Base-by-base conservation (phyloP, 176 grass and related monocot genomes). In the Musa schizocarpa region DNA sequence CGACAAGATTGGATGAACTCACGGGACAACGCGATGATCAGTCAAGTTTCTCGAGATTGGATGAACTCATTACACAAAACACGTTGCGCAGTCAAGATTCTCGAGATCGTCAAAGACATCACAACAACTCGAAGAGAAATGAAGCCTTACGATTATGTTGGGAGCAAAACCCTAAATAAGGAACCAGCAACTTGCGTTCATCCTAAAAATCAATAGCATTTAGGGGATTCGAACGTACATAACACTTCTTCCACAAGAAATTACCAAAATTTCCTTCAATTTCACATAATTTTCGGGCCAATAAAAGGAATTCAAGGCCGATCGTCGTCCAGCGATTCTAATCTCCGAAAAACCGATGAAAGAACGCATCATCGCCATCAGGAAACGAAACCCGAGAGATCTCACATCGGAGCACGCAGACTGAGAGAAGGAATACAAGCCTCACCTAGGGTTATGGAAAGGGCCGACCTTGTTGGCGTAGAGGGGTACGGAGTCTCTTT, bases 401-500 rank as follows among this genome's bases (percentile, higher is more conserved):
- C 77, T 13, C 77, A 50, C 16, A 79, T 50, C 66, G 24, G 20
- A 59, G 19, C 27, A n/a, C 6, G 13, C 34, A 20, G 43, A 64
- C 3, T 12, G 17, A 68, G 71, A n/a, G 5, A 79, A 83, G 78
- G 83, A 59, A 27, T 12, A 69, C 27, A 23, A 71, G 68, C 77
- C 80, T 79, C 79, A 97, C 94, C 90, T 97, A 77, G 94, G 94
- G 75, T 97, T 97, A 74, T 97, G 94, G 72, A 97, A 97, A 43
- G 94, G 94, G 0, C 93, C 90, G 81, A 96, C 90, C 82, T 96
- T 96, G 79, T 96, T 96, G 58, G 90, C 87, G 78, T 96, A 96
- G 74, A 92, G 82, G 68, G 90, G 93, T 71, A 92, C 93, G 52
- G 83, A 22, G 26, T 96, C 93, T 20, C 72, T 63, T 2, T 74